Evolutionary conservation across 2,329 filamentous ascomycete genomes (phyloP).

Genomic region (Amesomyces nigricolor): DNA sequence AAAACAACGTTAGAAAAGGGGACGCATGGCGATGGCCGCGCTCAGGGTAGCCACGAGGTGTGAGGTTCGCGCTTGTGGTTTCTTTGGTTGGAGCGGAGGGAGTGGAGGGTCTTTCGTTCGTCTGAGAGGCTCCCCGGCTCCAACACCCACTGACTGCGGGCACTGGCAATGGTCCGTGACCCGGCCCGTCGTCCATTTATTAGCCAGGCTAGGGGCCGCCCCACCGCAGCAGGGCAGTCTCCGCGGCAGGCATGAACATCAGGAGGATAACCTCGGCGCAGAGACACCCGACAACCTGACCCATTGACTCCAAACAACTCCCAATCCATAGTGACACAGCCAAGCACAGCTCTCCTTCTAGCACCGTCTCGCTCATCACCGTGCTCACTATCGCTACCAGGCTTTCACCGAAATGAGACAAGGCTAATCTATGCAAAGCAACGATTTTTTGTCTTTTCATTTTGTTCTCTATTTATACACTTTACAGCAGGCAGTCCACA

Average conservation of each 20-base stretch:
- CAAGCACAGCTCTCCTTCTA: no score
- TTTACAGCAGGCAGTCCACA: conserved; percentile 12
- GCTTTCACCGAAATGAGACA: not conserved
- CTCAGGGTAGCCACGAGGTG: not conserved
- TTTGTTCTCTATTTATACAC: conserved; percentile 21
- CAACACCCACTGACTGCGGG: not conserved
- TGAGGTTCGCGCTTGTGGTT: not conserved
- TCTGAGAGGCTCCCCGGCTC: not conserved
- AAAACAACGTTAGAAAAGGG: not conserved
- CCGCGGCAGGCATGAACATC: not conserved
- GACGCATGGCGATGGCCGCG: conserved; percentile 5
- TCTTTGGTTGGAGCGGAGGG: not conserved
- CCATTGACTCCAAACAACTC: not conserved
- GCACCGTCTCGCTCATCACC: not conserved
- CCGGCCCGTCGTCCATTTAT: no score
- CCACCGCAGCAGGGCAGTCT: not conserved
- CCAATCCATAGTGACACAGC: not conserved
- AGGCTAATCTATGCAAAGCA: conserved; percentile 1
- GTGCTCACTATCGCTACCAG: not conserved
- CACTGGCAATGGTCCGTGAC: no score
- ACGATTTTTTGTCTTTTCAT: conserved; percentile 10
- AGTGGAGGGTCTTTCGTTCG: not conserved
- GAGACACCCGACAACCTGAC: conserved; percentile 2
- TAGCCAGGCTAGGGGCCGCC: no score
- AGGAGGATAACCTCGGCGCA: conserved; percentile 7